Conservation (phyloP, 768 basidiomycete species). For the Boletus subcaerulescens region DNA sequence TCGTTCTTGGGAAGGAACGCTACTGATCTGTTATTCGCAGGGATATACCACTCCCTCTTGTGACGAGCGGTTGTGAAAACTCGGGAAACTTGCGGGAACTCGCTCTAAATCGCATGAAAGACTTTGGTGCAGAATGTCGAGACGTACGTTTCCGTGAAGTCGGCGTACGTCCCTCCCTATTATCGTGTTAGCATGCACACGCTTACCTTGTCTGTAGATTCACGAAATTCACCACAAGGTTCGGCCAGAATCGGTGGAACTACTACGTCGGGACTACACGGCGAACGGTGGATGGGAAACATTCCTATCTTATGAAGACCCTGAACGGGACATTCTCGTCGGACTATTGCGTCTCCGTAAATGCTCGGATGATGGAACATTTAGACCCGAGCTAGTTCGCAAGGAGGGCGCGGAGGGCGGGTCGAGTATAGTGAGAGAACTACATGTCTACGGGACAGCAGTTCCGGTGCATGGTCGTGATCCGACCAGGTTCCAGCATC, state of each 20-base stretch:
- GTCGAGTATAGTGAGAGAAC: slow-evolving; percentile 89
- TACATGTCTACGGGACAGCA: slow-evolving; percentile 98
- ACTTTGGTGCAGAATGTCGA: slow-evolving; percentile 95
- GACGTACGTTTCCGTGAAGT: slow-evolving; percentile 98
- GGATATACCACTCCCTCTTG: slow-evolving; percentile 95
- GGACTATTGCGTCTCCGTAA: slow-evolving; percentile 90
- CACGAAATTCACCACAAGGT: slow-evolving; percentile 99
- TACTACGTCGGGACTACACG: slow-evolving; percentile 90
- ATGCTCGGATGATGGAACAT: slow-evolving; percentile 96
- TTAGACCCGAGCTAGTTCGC: slow-evolving; percentile 84
- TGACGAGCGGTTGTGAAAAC: slow-evolving; percentile 96
- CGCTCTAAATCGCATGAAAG: slow-evolving; percentile 96
- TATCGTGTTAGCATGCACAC: neutral
- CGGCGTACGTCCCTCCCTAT: slow-evolving; percentile 57
- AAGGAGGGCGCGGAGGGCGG: slow-evolving; percentile 70
- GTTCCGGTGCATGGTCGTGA: slow-evolving; percentile 96
- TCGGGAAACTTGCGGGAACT: slow-evolving; percentile 95
- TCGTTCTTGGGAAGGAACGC: neutral
- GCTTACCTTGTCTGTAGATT: slow-evolving; percentile 49
- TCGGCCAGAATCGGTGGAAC: slow-evolving; percentile 90
- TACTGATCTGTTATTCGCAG: slow-evolving; percentile 37
- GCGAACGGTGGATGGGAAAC: slow-evolving; percentile 99
- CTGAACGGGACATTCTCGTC: slow-evolving; percentile 93
- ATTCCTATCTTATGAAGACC: slow-evolving; percentile 98
- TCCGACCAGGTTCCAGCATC: slow-evolving; percentile 96